Evolutionary conservation across 306 rosid genomes (phyloP), one percentile per base, ranked within the genome.

Genomic region (Prinsepia uniflora): DNA sequence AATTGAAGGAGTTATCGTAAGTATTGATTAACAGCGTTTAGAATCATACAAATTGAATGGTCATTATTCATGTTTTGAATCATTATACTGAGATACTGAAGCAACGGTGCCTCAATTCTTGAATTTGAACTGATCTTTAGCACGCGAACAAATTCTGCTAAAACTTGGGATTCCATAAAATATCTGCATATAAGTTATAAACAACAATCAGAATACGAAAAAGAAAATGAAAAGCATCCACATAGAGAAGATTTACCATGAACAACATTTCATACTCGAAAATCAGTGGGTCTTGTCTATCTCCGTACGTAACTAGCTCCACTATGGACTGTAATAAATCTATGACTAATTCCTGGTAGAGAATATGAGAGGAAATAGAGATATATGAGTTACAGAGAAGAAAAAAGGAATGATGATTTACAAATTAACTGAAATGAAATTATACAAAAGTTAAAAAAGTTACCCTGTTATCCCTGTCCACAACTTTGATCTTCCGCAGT

Each of bases 161-260:
- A 72, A 65, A 92, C 96, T 84, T 92, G 96, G 75, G 70, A 76
- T 70, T 92, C 97, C 97, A 92, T 92, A 82, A 92, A 92, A 77
- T 82, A 89, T 77, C 97, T 92, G 87, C 81, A 81, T 68, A 70
- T 49, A 78, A 52, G 17, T 65, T 56, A 72, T 41, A 71, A 59
- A 54, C 56, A 72, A 57, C 24, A 62, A 44, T 14, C 19, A 80
- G 42, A 60, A 20, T 14, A 30, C 72, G 61, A 60, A 61, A 57
- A 18, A 15, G 43, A 78, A n/a, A 58, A 43, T 53, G 57, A 70
- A 30, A 77, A 65, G 39, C n/a, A 34, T 13, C 58, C 74, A 55
- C 75, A 56, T 30, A 54, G 12, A 75, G 68, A 71, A 63, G 43
- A 3, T 58, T 45, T 71, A 57, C 75, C 72, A 41, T 68, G 44